Evolutionary conservation across 2,329 filamentous ascomycete genomes (phyloP).

Genomic region (Phyllosticta capitalensis): DNA sequence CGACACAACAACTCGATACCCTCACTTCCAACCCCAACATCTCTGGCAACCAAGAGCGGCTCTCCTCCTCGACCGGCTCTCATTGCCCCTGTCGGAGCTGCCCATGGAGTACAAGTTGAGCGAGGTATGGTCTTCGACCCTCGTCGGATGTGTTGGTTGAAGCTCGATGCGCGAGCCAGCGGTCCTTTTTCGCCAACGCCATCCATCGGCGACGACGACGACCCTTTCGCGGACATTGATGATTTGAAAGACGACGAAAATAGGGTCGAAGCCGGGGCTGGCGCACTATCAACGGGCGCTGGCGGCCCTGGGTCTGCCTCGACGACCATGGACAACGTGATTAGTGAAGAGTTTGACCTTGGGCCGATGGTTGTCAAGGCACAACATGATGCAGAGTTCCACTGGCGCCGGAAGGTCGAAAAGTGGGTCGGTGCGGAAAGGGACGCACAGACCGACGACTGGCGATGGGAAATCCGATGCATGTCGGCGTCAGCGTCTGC

Average conservation of each 20-base stretch:
- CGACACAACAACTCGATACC: conserved; percentile 22
- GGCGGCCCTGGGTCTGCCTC: conserved; percentile 1
- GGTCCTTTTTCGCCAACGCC: conserved; percentile 39
- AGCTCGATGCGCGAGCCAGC: conserved; percentile 41
- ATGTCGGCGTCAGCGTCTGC: background rate
- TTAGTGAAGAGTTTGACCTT: conserved; percentile 95
- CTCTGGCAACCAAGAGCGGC: conserved; percentile 15
- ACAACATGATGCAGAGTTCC: conserved; percentile 82
- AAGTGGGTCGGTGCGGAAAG: conserved; percentile 55
- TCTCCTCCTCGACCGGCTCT: conserved; percentile 58
- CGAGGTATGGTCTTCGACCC: conserved; percentile 99
- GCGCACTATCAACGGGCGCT: background rate
- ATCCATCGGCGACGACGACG: conserved; percentile 75
- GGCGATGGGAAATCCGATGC: conserved; percentile 5
- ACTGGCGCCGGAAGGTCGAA: conserved; percentile 81
- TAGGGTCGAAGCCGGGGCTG: conserved; percentile 17
- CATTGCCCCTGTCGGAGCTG: conserved; percentile 75
- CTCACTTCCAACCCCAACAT: conserved; percentile 20
- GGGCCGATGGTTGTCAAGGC: conserved; percentile 86
- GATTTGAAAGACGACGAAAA: conserved; percentile 65
- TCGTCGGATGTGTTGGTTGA: conserved; percentile 95
- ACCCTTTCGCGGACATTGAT: conserved; percentile 90
- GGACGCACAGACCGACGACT: conserved; percentile 9
- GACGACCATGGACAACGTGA: conserved; percentile 27
- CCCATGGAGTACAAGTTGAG: conserved; percentile 83